phyloP scores from a whole-genome alignment of 1,284 basidiomycete species.

The Entoloma clypeatum region DNA sequence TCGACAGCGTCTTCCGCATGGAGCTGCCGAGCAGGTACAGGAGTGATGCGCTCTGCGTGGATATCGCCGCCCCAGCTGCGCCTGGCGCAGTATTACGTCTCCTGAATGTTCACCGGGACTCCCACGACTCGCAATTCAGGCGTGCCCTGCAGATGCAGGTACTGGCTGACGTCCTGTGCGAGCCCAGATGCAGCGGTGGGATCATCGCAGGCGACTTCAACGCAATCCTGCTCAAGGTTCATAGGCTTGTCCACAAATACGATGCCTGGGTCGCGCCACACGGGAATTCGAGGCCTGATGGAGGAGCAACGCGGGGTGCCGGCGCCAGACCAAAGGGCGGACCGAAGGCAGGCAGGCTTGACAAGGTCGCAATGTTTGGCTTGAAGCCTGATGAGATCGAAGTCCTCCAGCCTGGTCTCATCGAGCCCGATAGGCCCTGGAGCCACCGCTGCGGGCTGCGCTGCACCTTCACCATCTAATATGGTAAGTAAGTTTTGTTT shows the following conservation, averaged over 20 bases:
- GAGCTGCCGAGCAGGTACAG: conserved; percentile 34
- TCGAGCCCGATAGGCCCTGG: conserved; percentile 27
- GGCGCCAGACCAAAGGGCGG: conserved; percentile 24
- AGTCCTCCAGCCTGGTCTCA: conserved; percentile 32
- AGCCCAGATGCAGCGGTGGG: conserved; percentile 36
- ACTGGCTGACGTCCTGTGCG: conserved; percentile 33
- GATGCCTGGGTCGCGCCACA: conserved; percentile 40
- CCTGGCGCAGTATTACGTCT: conserved; percentile 28
- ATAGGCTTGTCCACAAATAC: conserved; percentile 34
- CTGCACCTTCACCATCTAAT: conserved; percentile 24
- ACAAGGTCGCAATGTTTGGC: conserved; percentile 39
- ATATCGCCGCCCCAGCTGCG: conserved; percentile 27
- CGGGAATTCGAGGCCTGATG: conserved; percentile 22
- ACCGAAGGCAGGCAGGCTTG: conserved; percentile 33
- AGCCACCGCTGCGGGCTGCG: conserved; percentile 36
- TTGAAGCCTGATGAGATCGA: conserved; percentile 32
- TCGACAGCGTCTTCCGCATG: conserved; percentile 29
- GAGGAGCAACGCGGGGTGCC: conserved; percentile 37
- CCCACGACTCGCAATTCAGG: conserved; percentile 25
- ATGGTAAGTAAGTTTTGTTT: too few species aligned
- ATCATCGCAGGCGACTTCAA: conserved; percentile 44
- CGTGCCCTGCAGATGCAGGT: conserved; percentile 33
- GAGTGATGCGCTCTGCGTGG: conserved; percentile 33
- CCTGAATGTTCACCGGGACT: conserved; percentile 41
- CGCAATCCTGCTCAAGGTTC: conserved; percentile 33